phyloP scores from a whole-genome alignment of 129 eudicot genomes.

The sunflower (Helianthus annuus) region HanXRQr2.0-SUNRISE NC_035433.2:8836573-8837072 shows the following conservation, averaged over 20 bases:
- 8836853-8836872: constrained; percentile 80
- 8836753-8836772: constrained; percentile 99
- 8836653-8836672: constrained; percentile 55
- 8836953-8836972: constrained; percentile 74
- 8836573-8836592: constrained; percentile 90
- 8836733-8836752: constrained; percentile 89
- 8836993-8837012: constrained; percentile 53
- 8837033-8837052: constrained; percentile 49
- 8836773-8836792: constrained; percentile 99
- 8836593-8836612: constrained; percentile 99
- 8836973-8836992: constrained; percentile 86
- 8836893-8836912: constrained; percentile 92
- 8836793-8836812: constrained; percentile 90
- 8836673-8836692: not conserved
- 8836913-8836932: constrained; percentile 74
- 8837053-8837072: constrained; percentile 60
- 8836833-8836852: constrained; percentile 74
- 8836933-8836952: constrained; percentile 87
- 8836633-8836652: constrained; percentile 94
- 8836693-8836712: constrained; percentile 23
- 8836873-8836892: constrained; percentile 67
- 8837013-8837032: constrained; percentile 72
- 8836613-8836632: constrained; percentile 82
- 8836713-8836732: constrained; percentile 25
- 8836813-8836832: constrained; percentile 86